Evolutionary conservation across 2,329 filamentous ascomycete genomes (phyloP), one percentile per base, ranked within the genome.

Genomic region (Penicillium janthinellum): DNA sequence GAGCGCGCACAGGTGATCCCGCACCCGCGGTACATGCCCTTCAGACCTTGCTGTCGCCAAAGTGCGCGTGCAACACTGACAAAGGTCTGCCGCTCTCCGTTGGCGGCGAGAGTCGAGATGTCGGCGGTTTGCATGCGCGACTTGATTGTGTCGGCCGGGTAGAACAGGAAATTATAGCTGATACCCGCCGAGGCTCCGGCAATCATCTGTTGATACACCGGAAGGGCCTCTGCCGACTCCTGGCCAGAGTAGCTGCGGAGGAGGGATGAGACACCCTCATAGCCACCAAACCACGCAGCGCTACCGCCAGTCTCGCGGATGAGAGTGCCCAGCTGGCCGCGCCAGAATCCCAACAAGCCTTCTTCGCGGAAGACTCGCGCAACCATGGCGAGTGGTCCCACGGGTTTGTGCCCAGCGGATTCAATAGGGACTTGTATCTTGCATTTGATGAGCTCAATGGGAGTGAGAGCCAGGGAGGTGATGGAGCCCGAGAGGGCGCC

Each of bases 371-470:
- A 96, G 8, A 98, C 86, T 31, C 92, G 87, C 28, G 84, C 82
- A 45, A 98, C 90, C 44, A 97, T 87, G 5, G 85, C 78, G 12
- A 91, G 72, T 0, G 92, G 89, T 0, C 85, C 84, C 5, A 90
- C 83, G 3, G 83, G 78, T 12, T 79, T 81, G 12, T 64, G 54
- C 11, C 64, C 68, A 3, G 75, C 75, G 2, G 70, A 71, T 25
- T 73, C 74, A 4, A 79, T 57, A 15, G 84, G 91, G 0, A 94
- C 93, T 76, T 99, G 95, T 79, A 99, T 96, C 78, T 95, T 96
- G 84, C 95, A 99, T 79, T 99, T 99, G 73, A 99, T 90, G 54
- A 99, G 86, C 79, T 99, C 95, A 66, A 99, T 92, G 0, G 95
- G 95, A 0, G 95, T 99, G 62, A 99, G 86, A 35, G 96, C 87